Conservation (phyloP, 139 green algal genomes). For the Pseudopediastrum boryanum region DNA sequence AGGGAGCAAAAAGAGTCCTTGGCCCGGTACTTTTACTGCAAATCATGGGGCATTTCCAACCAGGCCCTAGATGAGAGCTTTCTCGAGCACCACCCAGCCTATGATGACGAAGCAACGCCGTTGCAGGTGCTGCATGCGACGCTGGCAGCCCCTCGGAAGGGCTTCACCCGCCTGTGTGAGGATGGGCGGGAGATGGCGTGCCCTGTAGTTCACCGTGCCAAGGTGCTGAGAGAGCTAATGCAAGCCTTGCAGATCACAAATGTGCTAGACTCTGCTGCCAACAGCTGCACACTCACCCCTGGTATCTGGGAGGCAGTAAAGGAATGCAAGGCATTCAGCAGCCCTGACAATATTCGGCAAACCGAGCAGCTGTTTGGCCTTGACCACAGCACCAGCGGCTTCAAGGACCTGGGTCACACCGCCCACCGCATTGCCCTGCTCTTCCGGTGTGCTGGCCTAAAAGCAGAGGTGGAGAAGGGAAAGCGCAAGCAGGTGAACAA, state of each 20-base stretch:
- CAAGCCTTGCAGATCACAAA: not conserved
- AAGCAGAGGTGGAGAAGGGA: no score
- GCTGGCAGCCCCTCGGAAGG: no score
- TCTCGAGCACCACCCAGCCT: not conserved
- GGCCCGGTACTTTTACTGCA: constrained; percentile 4
- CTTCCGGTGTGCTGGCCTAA: no score
- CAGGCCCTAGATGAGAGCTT: not conserved
- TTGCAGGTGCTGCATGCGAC: not conserved
- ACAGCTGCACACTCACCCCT: not conserved
- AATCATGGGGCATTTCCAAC: constrained; percentile 2
- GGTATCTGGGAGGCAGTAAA: not conserved
- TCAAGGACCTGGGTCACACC: no score
- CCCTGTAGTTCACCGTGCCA: not conserved
- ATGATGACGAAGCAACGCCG: not conserved
- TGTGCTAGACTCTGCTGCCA: not conserved
- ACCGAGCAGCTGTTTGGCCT: not conserved
- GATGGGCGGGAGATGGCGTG: not conserved
- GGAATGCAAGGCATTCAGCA: constrained; percentile 7
- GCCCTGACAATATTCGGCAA: not conserved
- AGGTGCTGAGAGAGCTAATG: not conserved
- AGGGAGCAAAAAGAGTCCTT: not conserved
- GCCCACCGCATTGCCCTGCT: no score
- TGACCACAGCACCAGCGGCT: no score
- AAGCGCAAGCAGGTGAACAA: no score
- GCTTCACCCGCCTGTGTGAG: no score